Evolutionary conservation across 2,329 filamentous ascomycete genomes (phyloP).

Genomic region (Aspergillus sp.): DNA sequence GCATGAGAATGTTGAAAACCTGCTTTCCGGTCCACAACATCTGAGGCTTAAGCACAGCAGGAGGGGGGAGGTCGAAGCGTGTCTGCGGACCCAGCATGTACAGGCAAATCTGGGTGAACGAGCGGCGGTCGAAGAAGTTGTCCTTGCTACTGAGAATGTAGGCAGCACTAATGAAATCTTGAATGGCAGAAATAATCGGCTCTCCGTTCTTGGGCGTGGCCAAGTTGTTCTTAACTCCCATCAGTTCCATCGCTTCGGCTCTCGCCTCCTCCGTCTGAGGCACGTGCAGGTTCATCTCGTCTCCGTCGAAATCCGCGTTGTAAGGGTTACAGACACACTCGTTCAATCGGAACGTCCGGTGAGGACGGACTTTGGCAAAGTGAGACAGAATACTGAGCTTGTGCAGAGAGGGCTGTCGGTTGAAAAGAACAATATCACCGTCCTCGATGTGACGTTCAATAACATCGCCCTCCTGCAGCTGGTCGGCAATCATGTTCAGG

Average conservation of each 20-base stretch:
- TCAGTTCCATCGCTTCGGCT: constrained; percentile 90
- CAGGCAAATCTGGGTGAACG: constrained; percentile 85
- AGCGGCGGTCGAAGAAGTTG: constrained; percentile 83
- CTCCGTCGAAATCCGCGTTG: constrained; percentile 98
- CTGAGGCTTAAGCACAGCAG: constrained; percentile 81
- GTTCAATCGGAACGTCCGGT: constrained; percentile 94
- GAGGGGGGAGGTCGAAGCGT: constrained; percentile 80
- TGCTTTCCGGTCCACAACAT: constrained; percentile 96
- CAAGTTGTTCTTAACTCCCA: constrained; percentile 97
- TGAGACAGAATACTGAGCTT: constrained; percentile 99
- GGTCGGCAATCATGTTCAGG: constrained; percentile 68
- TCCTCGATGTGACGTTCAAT: constrained; percentile 95
- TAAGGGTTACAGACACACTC: constrained; percentile 98
- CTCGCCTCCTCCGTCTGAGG: constrained; percentile 96
- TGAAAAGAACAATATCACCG: constrained; percentile 94
- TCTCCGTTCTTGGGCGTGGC: constrained; percentile 96
- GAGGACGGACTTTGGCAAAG: constrained; percentile 87
- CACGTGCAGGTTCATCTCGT: constrained; percentile 98
- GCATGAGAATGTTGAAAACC: constrained; percentile 87
- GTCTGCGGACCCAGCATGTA: constrained; percentile 87
- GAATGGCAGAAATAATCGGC: constrained; percentile 97
- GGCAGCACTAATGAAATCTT: constrained; percentile 97
- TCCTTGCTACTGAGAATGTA: constrained; percentile 92
- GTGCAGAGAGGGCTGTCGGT: constrained; percentile 94
- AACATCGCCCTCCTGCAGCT: constrained; percentile 78